These are phyloP conservation scores for Rubia tinctorum DNA, from an alignment of 305 asterid genomes.

Conservation along the genomic window DNA sequence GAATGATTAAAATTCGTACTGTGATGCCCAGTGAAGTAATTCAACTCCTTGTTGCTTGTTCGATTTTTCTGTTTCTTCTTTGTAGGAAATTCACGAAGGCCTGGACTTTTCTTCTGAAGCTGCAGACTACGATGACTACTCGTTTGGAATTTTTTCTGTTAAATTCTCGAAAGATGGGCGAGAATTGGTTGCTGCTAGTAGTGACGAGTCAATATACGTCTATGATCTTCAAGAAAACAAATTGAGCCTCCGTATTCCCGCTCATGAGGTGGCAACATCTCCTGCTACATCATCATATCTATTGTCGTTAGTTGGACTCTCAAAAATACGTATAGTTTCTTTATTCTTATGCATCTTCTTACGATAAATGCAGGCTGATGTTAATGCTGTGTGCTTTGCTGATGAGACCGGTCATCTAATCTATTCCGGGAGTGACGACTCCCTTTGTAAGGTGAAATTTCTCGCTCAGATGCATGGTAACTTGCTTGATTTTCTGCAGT, in stretches of 20 bases:
- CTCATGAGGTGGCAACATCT: constrained; percentile 59
- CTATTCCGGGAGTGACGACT: constrained; percentile 96
- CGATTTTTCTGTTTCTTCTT: background rate
- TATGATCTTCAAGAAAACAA: constrained; percentile 78
- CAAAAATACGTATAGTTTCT: background rate
- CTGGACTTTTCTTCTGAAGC: constrained; percentile 62
- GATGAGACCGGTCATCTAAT: constrained; percentile 92
- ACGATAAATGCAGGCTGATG: constrained; percentile 72
- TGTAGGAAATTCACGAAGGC: constrained; percentile 96
- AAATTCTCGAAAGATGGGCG: constrained; percentile 90
- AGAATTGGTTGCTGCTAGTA: constrained; percentile 87
- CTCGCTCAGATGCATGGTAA: background rate
- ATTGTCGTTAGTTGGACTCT: background rate
- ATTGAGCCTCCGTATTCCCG: constrained; percentile 72
- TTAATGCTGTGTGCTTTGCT: constrained; percentile 96
- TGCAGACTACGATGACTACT: constrained; percentile 53
- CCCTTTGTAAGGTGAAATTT: constrained; percentile 78
- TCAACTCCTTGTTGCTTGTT: constrained; percentile 2
- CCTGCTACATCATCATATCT: background rate
- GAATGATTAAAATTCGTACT: background rate
- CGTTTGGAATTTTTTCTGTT: constrained; percentile 93
- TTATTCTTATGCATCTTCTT: background rate
- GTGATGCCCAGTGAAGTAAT: background rate
- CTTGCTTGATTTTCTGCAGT: background rate
- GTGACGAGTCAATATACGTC: constrained; percentile 67